Evolutionary conservation across 2,329 filamentous ascomycete species (phyloP).

Genomic region (Pseudocercospora macadamiae): DNA sequence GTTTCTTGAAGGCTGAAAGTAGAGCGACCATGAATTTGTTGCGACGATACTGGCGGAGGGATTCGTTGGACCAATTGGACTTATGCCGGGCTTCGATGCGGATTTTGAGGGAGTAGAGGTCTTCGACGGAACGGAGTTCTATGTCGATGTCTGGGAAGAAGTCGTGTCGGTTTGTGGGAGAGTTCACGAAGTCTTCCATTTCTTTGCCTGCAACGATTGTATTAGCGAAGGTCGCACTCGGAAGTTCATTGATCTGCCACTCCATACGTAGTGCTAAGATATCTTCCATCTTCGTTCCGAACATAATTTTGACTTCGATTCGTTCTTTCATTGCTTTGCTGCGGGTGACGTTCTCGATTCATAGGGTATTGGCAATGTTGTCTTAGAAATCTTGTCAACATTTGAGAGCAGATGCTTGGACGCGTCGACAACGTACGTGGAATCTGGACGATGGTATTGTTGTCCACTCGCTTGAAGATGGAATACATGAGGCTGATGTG

Average conservation of each 20-base stretch:
- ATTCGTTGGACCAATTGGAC: conserved; percentile 64
- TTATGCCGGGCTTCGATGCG: conserved; percentile 23
- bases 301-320: conserved; percentile 33
- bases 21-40: conserved; percentile 96
- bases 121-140: conserved; percentile 34
- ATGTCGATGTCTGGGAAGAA: conserved; percentile 38
- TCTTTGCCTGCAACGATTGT: conserved; percentile 15
- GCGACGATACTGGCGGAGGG: conserved; percentile 74
- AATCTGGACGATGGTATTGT: conserved; percentile 37
- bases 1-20: conserved; percentile 75
- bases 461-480: conserved; percentile 38
- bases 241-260: no score
- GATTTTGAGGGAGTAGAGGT: conserved; percentile 37
- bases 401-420: no score
- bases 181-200: conserved; percentile 36
- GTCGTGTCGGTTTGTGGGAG: conserved; percentile 39
- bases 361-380: conserved; percentile 40
- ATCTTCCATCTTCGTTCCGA: conserved; percentile 37
- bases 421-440: conserved; percentile 28
- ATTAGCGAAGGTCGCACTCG: neutral
- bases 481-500: conserved; percentile 40
- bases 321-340: conserved; percentile 42
- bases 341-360: conserved; percentile 43
- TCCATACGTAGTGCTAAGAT: conserved; percentile 34
- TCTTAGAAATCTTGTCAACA: conserved; percentile 20